Evolutionary conservation across 2,329 filamentous ascomycete species (phyloP).

Genomic region (Penicillium brevicompactum): DNA sequence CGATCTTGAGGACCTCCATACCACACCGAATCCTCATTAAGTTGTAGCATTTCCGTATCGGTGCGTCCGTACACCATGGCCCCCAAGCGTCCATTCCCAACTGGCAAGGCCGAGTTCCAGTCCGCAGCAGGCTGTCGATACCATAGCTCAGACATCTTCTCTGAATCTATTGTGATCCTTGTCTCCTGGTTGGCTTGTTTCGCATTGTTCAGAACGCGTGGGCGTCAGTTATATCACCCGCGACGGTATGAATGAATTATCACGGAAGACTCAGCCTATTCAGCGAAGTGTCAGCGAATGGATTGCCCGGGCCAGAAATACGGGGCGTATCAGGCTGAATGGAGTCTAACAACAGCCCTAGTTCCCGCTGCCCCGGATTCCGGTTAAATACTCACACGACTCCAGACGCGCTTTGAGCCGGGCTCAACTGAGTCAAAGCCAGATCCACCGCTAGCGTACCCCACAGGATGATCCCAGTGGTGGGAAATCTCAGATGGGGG

Average conservation of each 20-base stretch:
- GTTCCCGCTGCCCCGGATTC: slow-evolving; percentile 4
- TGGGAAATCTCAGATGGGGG: slow-evolving; percentile 12
- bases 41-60: slow-evolving; percentile 45
- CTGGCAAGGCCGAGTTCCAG: slow-evolving; percentile 48
- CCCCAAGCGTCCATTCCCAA: slow-evolving; percentile 53
- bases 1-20: slow-evolving; percentile 50
- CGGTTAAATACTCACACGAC: slow-evolving; percentile 7
- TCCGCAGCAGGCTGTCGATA: slow-evolving; percentile 28
- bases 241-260: background rate
- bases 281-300: background rate
- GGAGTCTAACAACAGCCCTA: background rate
- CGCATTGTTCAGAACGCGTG: background rate
- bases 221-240: slow-evolving; percentile 2
- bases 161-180: background rate
- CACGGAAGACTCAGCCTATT: background rate
- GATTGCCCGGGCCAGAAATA: background rate
- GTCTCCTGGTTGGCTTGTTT: background rate
- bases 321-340: background rate
- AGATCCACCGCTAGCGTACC: background rate
- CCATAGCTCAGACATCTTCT: slow-evolving; percentile 31
- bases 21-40: slow-evolving; percentile 55
- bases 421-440: background rate
- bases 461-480: slow-evolving; percentile 15
- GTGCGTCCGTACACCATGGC: slow-evolving; percentile 52
- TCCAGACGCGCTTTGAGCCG: background rate